phyloP scores from a whole-genome alignment of 2,329 filamentous ascomycete genomes.

The Colletotrichum cereale region DNA sequence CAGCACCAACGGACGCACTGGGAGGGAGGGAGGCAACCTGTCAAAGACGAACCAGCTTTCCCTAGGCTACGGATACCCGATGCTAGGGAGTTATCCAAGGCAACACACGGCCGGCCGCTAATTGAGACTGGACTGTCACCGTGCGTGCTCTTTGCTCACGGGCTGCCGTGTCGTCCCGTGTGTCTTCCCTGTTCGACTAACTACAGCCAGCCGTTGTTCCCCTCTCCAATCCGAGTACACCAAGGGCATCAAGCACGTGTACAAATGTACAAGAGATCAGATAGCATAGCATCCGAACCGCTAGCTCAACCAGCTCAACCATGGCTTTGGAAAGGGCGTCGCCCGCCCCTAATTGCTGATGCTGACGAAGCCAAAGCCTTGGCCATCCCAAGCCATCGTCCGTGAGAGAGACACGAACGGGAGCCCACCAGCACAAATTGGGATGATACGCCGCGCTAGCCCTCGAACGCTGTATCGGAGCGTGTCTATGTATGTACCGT shows the following conservation, averaged over 20 bases:
- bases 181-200: not conserved
- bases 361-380: conserved; percentile 8
- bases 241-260: not conserved
- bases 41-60: conserved; percentile 24
- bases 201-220: not conserved
- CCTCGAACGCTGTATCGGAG: not conserved
- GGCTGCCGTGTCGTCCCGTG: conserved; percentile 6
- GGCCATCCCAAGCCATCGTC: not conserved
- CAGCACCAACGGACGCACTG: conserved; percentile 32
- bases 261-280: not conserved
- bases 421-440: conserved; percentile 13
- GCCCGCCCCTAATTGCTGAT: conserved; percentile 10
- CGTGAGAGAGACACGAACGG: not conserved
- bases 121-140: conserved; percentile 2
- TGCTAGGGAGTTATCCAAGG: conserved; percentile 20
- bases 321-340: conserved; percentile 30
- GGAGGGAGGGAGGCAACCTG: conserved; percentile 15
- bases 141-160: not conserved
- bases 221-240: not conserved
- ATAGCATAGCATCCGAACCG: conserved; percentile 18
- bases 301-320: conserved; percentile 25
- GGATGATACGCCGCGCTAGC: conserved; percentile 16
- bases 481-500: conserved; percentile 13
- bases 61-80: conserved; percentile 14
- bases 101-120: conserved; percentile 11